These are phyloP conservation scores for Karstenula rhodostoma DNA, from an alignment of 2,329 filamentous ascomycete genomes.

Conservation along the genomic window DNA sequence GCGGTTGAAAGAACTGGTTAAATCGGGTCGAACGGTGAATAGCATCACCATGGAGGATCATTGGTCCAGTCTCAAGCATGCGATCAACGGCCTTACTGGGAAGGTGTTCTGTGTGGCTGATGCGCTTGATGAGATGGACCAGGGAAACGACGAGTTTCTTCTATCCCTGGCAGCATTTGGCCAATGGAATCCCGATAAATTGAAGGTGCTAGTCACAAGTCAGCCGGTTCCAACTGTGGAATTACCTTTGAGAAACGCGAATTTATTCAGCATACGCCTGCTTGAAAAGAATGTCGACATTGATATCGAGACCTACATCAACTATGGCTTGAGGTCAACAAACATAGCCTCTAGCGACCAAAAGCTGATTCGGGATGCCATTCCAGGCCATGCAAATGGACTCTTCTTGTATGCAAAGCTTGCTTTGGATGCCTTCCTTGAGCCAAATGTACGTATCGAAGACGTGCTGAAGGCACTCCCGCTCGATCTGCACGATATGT, in stretches of 20 bases:
- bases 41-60: constrained; percentile 23
- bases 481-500: constrained; percentile 51
- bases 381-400: constrained; percentile 52
- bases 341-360: constrained; percentile 14
- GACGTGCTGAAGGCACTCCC: constrained; percentile 46
- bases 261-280: constrained; percentile 49
- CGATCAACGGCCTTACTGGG: constrained; percentile 17
- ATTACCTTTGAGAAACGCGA: constrained; percentile 32
- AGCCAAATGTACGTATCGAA: constrained; percentile 30
- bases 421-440: constrained; percentile 51
- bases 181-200: constrained; percentile 33
- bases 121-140: constrained; percentile 59
- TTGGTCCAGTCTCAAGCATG: constrained; percentile 22
- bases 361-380: constrained; percentile 29
- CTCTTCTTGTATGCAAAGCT: constrained; percentile 58
- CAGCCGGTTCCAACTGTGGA: constrained; percentile 49
- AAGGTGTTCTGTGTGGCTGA: constrained; percentile 54
- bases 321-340: constrained; percentile 26
- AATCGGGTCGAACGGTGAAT: constrained; percentile 9
- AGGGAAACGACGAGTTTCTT: constrained; percentile 50
- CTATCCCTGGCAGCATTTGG: constrained; percentile 44
- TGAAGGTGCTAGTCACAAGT: constrained; percentile 58
- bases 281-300: constrained; percentile 47
- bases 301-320: constrained; percentile 54
- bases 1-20: constrained; percentile 19